Conservation (phyloP, 164 flowering plant genomes). For the Stephania japonica region DNA sequence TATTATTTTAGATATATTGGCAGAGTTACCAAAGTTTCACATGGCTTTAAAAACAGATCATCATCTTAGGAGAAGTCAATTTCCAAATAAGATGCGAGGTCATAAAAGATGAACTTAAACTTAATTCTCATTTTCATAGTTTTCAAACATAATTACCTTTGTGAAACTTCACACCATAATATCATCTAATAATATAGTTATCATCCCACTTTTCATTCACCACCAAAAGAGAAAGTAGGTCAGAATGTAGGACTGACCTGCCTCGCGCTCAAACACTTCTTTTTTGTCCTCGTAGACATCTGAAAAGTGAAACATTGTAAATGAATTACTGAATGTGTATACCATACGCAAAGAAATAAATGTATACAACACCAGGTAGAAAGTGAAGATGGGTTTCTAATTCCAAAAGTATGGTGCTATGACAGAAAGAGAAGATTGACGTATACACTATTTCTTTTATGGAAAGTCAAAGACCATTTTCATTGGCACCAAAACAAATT, state of each 20-base stretch:
- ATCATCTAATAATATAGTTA: neutral
- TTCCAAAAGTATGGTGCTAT: neutral
- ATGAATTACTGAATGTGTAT: neutral
- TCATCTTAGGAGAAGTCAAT: neutral
- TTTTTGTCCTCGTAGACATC: constrained; percentile 82
- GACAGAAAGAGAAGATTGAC: neutral
- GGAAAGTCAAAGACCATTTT: neutral
- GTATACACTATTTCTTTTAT: neutral
- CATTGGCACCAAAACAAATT: neutral
- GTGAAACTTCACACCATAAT: neutral
- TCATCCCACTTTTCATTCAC: neutral
- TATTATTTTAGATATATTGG: too few relatives aligned
- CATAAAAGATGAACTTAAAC: neutral
- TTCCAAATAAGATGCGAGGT: neutral
- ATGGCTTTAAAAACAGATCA: neutral
- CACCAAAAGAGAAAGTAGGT: neutral
- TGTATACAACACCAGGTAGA: neutral
- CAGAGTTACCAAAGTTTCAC: too few relatives aligned
- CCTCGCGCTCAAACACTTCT: constrained; percentile 80
- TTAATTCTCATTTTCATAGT: neutral
- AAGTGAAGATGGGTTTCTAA: neutral
- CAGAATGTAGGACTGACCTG: constrained; percentile 39
- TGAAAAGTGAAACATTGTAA: constrained; percentile 25
- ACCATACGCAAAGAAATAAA: neutral
- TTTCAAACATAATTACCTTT: neutral